Percentiles rank a stretch among this genome's conserved stretches.
These are phyloP conservation scores for Aegilops bicornis DNA, from an alignment of 176 grass and related monocot genomes.

Conservation along the genomic window DNA sequence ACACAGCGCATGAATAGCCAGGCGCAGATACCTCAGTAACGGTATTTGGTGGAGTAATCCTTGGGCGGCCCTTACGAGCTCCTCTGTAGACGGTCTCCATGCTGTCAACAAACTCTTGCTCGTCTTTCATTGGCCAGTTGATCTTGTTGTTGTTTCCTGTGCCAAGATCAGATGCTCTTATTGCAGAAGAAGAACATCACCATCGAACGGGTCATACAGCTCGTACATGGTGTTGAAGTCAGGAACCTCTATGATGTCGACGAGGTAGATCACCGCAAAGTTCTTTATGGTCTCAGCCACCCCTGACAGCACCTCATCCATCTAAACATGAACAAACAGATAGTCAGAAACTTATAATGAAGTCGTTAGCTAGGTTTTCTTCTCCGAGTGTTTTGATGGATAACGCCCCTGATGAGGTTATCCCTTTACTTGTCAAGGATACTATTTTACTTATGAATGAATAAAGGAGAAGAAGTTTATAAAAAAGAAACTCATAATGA, in stretches of 20 bases:
- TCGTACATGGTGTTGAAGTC: conserved; percentile 96
- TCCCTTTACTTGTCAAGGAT: too few relatives aligned
- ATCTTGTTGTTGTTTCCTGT: conserved; percentile 97
- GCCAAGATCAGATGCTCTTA: conserved; percentile 87
- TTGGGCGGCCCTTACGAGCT: conserved; percentile 45
- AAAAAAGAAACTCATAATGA: too few relatives aligned
- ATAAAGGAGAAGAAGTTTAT: too few relatives aligned
- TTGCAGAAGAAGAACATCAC: conserved; percentile 94
- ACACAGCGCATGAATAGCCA: too few relatives aligned
- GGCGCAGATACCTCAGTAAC: too few relatives aligned
- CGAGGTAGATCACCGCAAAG: conserved; percentile 69
- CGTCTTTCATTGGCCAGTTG: conserved; percentile 79
- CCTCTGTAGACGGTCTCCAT: conserved; percentile 71
- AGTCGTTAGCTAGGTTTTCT: not conserved
- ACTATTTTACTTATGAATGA: too few relatives aligned
- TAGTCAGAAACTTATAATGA: not conserved
- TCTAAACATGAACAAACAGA: conserved; percentile 32
- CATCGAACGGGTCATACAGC: conserved; percentile 73
- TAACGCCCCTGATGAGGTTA: too few relatives aligned
- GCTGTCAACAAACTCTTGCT: too few relatives aligned
- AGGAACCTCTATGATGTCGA: conserved; percentile 78
- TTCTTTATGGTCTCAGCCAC: conserved; percentile 88
- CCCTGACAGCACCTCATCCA: conserved; percentile 76
- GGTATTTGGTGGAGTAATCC: too few relatives aligned
- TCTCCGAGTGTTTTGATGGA: too few relatives aligned